Evolutionary conservation across 2,329 filamentous ascomycete genomes (phyloP).

Genomic region (Fusarium secorum): DNA sequence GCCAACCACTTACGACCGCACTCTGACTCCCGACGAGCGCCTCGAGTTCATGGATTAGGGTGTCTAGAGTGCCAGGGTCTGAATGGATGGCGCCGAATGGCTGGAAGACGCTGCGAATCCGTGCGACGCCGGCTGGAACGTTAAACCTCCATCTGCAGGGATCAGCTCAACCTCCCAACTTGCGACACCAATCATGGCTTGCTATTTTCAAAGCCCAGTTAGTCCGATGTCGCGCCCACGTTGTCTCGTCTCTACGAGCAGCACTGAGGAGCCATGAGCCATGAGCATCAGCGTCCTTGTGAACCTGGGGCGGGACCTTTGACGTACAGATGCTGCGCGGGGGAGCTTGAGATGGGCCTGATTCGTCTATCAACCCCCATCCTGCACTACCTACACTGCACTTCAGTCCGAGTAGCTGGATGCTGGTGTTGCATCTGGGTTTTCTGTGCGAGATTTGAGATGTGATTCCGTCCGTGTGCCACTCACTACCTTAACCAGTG

Average conservation of each 20-base stretch:
- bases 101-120: conserved; percentile 37
- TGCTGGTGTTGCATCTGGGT: conserved; percentile 32
- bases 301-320: conserved; percentile 33
- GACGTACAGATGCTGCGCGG: conserved; percentile 43
- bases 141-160: conserved; percentile 40
- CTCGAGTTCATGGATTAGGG: conserved; percentile 24
- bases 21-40: conserved; percentile 24
- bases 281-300: conserved; percentile 7
- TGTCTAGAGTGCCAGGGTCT: conserved; percentile 14
- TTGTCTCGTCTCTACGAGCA: conserved; percentile 18
- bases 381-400: conserved; percentile 7
- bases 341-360: conserved; percentile 31
- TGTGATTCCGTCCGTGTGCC: conserved; percentile 15
- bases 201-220: conserved; percentile 42
- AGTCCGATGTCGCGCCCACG: conserved; percentile 46
- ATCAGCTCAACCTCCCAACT: conserved; percentile 30
- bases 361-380: conserved; percentile 36
- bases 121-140: conserved; percentile 41
- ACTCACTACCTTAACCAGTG: conserved; percentile 15
- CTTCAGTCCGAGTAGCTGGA: conserved; percentile 34
- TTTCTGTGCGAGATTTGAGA: conserved; percentile 30
- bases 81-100: conserved; percentile 32
- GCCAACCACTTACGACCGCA: conserved; percentile 40
- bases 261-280: conserved; percentile 20
- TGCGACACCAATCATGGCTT: conserved; percentile 45